These are phyloP conservation scores for Hypoxylon sp. DNA, from an alignment of 2,329 filamentous ascomycete genomes.

Conservation along the genomic window DNA sequence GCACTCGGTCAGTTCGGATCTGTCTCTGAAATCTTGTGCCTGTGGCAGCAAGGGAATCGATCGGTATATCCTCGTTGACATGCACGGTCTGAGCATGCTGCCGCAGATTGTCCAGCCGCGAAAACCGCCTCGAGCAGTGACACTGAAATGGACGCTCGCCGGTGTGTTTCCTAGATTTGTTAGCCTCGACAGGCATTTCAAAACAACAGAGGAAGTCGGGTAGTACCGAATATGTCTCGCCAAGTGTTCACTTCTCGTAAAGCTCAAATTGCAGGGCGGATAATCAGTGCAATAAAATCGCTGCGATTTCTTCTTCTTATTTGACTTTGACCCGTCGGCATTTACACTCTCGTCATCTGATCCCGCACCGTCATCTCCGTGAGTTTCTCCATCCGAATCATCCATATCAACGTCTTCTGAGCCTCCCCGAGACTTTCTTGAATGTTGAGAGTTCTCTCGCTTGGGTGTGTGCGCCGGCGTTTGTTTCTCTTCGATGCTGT, in stretches of 20 bases:
- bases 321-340: constrained; percentile 75
- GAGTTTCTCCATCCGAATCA: constrained; percentile 75
- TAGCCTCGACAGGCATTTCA: constrained; percentile 39
- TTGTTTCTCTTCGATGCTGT: constrained; percentile 59
- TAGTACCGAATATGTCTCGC: constrained; percentile 90
- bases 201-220: constrained; percentile 15
- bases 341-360: constrained; percentile 76
- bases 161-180: constrained; percentile 83
- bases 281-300: constrained; percentile 97
- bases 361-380: constrained; percentile 63
- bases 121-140: constrained; percentile 93
- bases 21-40: constrained; percentile 93
- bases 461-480: constrained; percentile 54
- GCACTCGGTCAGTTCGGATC: constrained; percentile 86
- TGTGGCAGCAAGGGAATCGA: constrained; percentile 91
- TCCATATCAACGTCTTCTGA: constrained; percentile 82
- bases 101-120: constrained; percentile 90
- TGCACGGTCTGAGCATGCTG: constrained; percentile 99
- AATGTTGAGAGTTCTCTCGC: constrained; percentile 70
- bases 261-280: constrained; percentile 92
- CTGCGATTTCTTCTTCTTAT: constrained; percentile 96
- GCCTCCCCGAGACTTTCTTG: constrained; percentile 68
- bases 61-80: constrained; percentile 95
- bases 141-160: constrained; percentile 97
- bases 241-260: constrained; percentile 94